Conservation (phyloP, 106 monocot genomes). For the Allium sativum region DNA sequence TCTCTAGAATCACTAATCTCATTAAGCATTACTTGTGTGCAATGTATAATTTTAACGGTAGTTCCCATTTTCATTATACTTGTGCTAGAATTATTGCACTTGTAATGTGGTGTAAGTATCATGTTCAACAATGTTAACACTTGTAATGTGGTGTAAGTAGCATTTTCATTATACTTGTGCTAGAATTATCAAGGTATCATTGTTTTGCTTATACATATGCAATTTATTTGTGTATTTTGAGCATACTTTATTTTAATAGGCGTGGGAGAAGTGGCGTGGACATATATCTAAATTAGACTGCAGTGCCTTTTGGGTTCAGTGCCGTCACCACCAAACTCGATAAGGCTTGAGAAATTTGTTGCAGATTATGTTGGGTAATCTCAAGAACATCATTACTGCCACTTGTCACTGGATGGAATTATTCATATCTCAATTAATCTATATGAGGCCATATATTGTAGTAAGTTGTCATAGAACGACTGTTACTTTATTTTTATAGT, state of each 20-base stretch:
- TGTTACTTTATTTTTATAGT: no score
- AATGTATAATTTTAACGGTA: no score
- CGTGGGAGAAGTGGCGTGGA: slow-evolving; percentile 91
- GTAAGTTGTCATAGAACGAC: slow-evolving; percentile 19
- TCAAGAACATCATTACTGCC: slow-evolving; percentile 33
- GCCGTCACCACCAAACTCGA: slow-evolving; percentile 58
- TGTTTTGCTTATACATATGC: background rate
- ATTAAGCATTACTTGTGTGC: background rate
- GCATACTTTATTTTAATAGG: slow-evolving; percentile 30
- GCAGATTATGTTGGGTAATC: slow-evolving; percentile 80
- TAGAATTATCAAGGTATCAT: slow-evolving; percentile 76
- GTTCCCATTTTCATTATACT: no score
- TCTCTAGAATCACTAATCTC: background rate
- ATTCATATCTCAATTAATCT: slow-evolving; percentile 69
- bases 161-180: no score
- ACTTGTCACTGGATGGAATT: slow-evolving; percentile 91
- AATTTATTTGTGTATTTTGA: slow-evolving; percentile 3
- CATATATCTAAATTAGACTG: slow-evolving; percentile 73
- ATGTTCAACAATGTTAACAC: no score
- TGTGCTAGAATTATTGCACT: no score
- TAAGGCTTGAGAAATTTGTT: slow-evolving; percentile 76
- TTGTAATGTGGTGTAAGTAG: no score
- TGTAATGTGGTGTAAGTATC: no score
- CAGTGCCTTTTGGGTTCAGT: slow-evolving; percentile 95
- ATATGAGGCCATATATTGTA: slow-evolving; percentile 61